These are phyloP conservation scores for Ceratobasidium theobromae DNA, from an alignment of 1,284 basidiomycete genomes.

Conservation along the genomic window DNA sequence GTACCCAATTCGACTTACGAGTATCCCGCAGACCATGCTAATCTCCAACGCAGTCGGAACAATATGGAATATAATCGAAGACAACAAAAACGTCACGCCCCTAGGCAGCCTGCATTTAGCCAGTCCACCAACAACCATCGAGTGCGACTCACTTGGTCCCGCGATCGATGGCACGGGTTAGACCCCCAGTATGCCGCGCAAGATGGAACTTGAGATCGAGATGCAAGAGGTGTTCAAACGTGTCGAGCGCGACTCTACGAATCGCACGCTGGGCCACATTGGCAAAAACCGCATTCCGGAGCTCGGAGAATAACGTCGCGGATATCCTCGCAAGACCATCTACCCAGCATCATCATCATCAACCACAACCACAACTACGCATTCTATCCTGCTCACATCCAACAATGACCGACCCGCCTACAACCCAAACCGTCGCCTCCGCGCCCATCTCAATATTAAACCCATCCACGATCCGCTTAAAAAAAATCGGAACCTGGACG, in stretches of 20 bases:
- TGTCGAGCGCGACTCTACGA: slow-evolving; percentile 88
- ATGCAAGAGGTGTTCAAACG: slow-evolving; percentile 89
- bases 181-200: slow-evolving; percentile 89
- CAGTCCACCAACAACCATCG: not conserved
- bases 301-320: slow-evolving; percentile 86
- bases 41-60: slow-evolving; percentile 96
- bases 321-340: slow-evolving; percentile 91
- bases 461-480: slow-evolving; percentile 89
- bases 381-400: slow-evolving; percentile 67
- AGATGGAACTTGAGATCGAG: slow-evolving; percentile 94
- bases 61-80: slow-evolving; percentile 93
- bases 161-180: slow-evolving; percentile 94
- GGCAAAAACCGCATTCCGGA: slow-evolving; percentile 95
- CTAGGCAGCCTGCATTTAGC: slow-evolving; percentile 48
- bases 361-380: not conserved
- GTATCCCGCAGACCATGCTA: slow-evolving; percentile 93
- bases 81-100: slow-evolving; percentile 94
- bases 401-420: slow-evolving; percentile 85
- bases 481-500: slow-evolving; percentile 95
- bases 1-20: slow-evolving; percentile 54
- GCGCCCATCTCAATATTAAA: slow-evolving; percentile 83
- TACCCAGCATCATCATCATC: slow-evolving; percentile 43
- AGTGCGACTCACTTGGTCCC: slow-evolving; percentile 79
- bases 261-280: slow-evolving; percentile 94
- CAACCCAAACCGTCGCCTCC: slow-evolving; percentile 82